Conservation (phyloP, 2,329 filamentous ascomycete genomes). For the Chaetomiaceae sp. region DNA sequence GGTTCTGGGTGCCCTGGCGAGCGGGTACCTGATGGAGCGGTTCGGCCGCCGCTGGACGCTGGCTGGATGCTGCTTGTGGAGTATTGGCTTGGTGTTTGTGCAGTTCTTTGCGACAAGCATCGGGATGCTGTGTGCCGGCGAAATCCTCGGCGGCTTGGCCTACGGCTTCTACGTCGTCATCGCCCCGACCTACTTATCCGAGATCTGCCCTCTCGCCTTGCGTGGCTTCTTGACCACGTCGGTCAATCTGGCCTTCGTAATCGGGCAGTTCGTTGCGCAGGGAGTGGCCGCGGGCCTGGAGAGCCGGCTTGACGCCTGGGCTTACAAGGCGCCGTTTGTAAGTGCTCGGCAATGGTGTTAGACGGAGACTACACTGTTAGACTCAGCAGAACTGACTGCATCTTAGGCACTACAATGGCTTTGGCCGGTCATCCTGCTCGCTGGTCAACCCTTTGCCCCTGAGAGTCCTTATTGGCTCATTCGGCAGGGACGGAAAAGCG, state of each 20-base stretch:
- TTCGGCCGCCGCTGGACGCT: constrained; percentile 45
- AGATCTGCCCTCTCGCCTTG: constrained; percentile 51
- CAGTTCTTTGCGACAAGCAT: constrained; percentile 59
- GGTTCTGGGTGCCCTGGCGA: constrained; percentile 50
- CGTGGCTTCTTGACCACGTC: constrained; percentile 55
- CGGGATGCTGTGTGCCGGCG: constrained; percentile 53
- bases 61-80: constrained; percentile 41
- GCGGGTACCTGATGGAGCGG: constrained; percentile 43
- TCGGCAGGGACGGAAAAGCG: constrained; percentile 37
- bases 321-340: constrained; percentile 44
- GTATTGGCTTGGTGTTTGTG: constrained; percentile 53
- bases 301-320: constrained; percentile 41
- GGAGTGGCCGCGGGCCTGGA: constrained; percentile 42
- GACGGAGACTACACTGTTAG: background rate
- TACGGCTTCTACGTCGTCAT: constrained; percentile 56
- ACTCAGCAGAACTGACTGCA: too few relatives aligned
- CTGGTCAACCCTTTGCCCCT: constrained; percentile 43
- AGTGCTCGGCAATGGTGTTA: background rate
- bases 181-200: constrained; percentile 52
- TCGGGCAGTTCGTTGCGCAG: constrained; percentile 54
- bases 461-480: constrained; percentile 50
- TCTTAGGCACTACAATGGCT: constrained; percentile 44
- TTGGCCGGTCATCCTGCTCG: constrained; percentile 43
- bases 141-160: constrained; percentile 57
- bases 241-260: constrained; percentile 60